phyloP scores from a whole-genome alignment of 2,329 filamentous ascomycete genomes.

The Penicillium hesseltinei region DNA sequence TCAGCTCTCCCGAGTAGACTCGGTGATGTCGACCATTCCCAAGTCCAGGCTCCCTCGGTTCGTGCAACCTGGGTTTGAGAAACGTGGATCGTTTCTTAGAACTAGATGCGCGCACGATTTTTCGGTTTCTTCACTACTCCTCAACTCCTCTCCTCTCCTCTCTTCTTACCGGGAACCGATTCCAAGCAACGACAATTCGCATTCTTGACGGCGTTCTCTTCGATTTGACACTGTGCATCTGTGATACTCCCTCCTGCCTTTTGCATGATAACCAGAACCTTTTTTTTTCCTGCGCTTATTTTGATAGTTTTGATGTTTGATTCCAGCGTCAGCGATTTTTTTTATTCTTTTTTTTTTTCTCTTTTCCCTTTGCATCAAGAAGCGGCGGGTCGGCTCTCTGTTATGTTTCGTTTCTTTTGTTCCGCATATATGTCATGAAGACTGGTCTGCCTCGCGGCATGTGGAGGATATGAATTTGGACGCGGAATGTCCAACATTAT shows the following conservation, averaged over 20 bases:
- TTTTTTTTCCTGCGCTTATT: conserved; percentile 35
- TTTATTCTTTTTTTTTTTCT: conserved; percentile 24
- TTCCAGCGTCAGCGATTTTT: conserved; percentile 50
- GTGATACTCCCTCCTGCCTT: conserved; percentile 43
- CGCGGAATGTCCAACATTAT: conserved; percentile 37
- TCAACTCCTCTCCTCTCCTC: not conserved
- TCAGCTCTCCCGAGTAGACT: conserved; percentile 33
- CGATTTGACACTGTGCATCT: conserved; percentile 47
- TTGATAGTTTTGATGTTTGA: conserved; percentile 38
- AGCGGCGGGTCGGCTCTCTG: conserved; percentile 50
- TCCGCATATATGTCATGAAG: conserved; percentile 49
- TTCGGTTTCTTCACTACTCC: not conserved
- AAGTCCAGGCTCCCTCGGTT: conserved; percentile 8
- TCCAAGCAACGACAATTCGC: conserved; percentile 38
- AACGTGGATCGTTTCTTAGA: conserved; percentile 22
- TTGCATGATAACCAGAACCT: conserved; percentile 35
- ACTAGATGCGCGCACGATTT: not conserved
- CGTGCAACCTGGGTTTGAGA: not conserved
- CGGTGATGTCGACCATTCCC: conserved; percentile 26
- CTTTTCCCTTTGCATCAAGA: conserved; percentile 41
- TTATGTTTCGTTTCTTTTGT: conserved; percentile 38
- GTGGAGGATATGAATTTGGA: conserved; percentile 43
- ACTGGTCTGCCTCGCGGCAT: conserved; percentile 51
- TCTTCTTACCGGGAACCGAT: conserved; percentile 18
- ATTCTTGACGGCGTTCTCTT: conserved; percentile 51